Evolutionary conservation across 495 filamentous ascomycete genomes (phyloP).

Genomic region (Corynascus novoguineensis): DNA sequence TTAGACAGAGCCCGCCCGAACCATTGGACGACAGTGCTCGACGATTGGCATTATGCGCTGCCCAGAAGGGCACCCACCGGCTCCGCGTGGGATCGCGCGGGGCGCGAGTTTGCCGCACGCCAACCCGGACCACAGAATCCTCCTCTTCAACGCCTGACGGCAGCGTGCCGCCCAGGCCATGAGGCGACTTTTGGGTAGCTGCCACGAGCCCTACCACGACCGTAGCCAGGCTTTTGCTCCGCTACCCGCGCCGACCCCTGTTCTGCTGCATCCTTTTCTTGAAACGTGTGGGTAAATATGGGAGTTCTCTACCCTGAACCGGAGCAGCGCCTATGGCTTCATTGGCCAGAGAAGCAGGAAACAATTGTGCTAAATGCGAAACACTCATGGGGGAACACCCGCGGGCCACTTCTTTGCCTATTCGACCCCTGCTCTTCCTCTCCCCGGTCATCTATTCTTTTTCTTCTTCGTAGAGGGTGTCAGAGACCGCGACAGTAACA

Average conservation of each 20-base stretch:
- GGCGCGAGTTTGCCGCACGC: constrained; percentile 9
- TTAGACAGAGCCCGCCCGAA: constrained; percentile 7
- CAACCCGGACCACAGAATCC: background rate
- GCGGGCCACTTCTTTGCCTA: constrained; percentile 21
- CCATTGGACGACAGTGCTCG: constrained; percentile 28
- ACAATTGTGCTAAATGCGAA: constrained; percentile 30
- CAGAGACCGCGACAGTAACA: background rate
- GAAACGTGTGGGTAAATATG: constrained; percentile 11
- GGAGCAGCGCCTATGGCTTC: constrained; percentile 29
- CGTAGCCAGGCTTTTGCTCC: background rate
- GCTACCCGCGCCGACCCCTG: constrained; percentile 9
- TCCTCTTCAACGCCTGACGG: background rate
- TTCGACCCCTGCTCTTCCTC: constrained; percentile 13
- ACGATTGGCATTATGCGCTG: constrained; percentile 28
- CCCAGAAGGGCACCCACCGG: constrained; percentile 15
- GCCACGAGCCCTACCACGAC: background rate
- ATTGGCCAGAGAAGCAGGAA: constrained; percentile 30
- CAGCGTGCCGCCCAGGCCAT: background rate
- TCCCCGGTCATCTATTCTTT: background rate
- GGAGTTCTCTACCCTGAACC: constrained; percentile 17
- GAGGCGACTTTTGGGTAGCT: background rate
- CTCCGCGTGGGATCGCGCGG: constrained; percentile 6
- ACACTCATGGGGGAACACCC: constrained; percentile 20
- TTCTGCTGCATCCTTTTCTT: constrained; percentile 14
- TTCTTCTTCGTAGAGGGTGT: constrained; percentile 1